phyloP scores from a whole-genome alignment of 164 flowering plant species.

The Stephania japonica region DNA sequence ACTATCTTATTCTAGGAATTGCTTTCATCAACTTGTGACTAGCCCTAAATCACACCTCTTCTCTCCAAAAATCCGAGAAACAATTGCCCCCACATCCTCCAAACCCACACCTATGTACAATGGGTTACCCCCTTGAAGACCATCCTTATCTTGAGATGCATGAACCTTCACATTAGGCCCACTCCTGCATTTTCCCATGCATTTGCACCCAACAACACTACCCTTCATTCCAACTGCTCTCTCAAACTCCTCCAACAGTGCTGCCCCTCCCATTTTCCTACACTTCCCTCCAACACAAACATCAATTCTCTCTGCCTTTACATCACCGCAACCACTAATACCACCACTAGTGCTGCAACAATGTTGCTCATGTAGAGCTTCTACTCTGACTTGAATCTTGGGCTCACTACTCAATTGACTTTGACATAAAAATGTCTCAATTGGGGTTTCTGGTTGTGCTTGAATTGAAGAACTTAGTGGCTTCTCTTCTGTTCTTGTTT shows the following conservation, averaged over 20 bases:
- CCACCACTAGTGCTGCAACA: neutral
- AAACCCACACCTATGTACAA: conserved; percentile 45
- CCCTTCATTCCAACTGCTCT: conserved; percentile 39
- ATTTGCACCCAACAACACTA: conserved; percentile 68
- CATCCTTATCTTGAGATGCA: conserved; percentile 5
- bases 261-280: conserved; percentile 56
- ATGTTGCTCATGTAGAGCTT: neutral
- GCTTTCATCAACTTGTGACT: neutral
- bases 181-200: conserved; percentile 75
- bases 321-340: neutral
- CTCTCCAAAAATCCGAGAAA: conserved; percentile 29
- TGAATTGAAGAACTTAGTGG: neutral
- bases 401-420: neutral
- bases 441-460: neutral
- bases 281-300: conserved; percentile 90
- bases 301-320: conserved; percentile 38
- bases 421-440: neutral
- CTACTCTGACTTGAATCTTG: neutral
- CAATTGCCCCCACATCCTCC: conserved; percentile 42
- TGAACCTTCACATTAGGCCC: conserved; percentile 62
- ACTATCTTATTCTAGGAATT: too few species aligned
- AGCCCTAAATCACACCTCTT: neutral
- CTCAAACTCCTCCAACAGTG: conserved; percentile 47
- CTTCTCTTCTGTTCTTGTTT: neutral
- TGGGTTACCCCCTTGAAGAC: conserved; percentile 6